These are phyloP conservation scores for Fusarium compactum DNA, from an alignment of 2,329 filamentous ascomycete species.

Conservation along the genomic window DNA sequence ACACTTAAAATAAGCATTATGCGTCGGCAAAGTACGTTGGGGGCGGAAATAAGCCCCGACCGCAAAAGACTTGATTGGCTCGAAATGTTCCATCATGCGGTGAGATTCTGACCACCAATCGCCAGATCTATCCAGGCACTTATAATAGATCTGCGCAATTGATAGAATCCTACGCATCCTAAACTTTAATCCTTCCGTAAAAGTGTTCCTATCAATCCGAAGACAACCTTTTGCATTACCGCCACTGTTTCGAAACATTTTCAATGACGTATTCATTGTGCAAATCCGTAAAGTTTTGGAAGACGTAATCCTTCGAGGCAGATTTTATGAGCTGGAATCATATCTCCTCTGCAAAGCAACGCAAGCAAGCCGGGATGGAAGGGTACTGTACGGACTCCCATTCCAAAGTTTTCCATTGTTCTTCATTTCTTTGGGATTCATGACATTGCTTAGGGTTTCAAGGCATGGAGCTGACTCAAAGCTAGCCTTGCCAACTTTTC, in stretches of 20 bases:
- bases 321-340: not conserved
- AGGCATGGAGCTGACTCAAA: not conserved
- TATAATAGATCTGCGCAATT: not conserved
- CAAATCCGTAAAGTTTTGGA: not conserved
- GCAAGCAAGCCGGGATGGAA: not conserved
- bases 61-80: not conserved
- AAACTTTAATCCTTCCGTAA: not conserved
- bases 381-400: not conserved
- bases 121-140: not conserved
- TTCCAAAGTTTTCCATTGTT: fast-evolving
- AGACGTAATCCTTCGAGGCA: not conserved
- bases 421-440: too few species aligned
- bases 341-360: not conserved
- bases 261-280: not conserved
- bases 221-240: not conserved
- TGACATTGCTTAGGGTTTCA: not conserved
- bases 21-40: not conserved
- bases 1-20: not conserved
- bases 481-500: too few species aligned
- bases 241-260: not conserved
- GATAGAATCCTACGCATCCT: not conserved
- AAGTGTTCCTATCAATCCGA: not conserved
- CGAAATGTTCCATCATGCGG: not conserved
- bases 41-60: not conserved
- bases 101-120: not conserved